Evolutionary conservation across 352 stramenopile species (phyloP), one percentile per base, ranked within the genome.

Genomic region (Phytopythium litorale): DNA sequence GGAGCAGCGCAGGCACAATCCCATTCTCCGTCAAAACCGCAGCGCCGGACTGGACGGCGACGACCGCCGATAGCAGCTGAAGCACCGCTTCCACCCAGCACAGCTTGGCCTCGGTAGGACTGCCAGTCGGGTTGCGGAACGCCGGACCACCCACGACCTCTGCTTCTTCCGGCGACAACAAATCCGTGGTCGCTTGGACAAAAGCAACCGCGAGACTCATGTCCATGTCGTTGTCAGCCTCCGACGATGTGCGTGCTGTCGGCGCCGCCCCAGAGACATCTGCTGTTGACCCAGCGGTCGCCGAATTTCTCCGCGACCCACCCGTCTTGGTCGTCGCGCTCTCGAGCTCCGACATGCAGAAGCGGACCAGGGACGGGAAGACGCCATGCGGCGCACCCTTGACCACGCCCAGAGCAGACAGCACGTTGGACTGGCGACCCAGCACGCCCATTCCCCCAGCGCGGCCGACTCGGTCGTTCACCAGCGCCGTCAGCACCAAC

Each of bases 191-290:
- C n/a, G 87, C 87, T 40, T 94, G 81, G 3, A 96, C 87, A 68
- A 96, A 96, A 8, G 87, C 87, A 37, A 96, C 83, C 19, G 87
- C 87, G 9, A 96, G 58, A 23, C 74, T 91, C 87, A 96, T 96
- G 42, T 96, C 87, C 85, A 96, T 94, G 62, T 96, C 87, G 42
- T 67, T 81, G 60, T 93, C 84, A 2, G 71, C 69, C 38, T 76
- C 71, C 40, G 76, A 58, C 5, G 64, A 48, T n/a, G 64, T 50
- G 3, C 57, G 43, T 21, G 64, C 60, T 2, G 52, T 16, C 16
- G 52, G 16, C n/a, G 16, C 33, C 15, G n/a, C 21, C 32, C 30
- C 32, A 4, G 52, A 56, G 21, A 49, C 35, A 58, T 59, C 61
- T 16, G 43, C 56, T 51, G 64, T 52, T 15, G 56, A 54, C 12